A percentile compares a stretch with the other conserved stretches of the same genome.
phyloP scores from a whole-genome alignment of 176 grass and related monocot species.

The Oryza rufipogon region DNA sequence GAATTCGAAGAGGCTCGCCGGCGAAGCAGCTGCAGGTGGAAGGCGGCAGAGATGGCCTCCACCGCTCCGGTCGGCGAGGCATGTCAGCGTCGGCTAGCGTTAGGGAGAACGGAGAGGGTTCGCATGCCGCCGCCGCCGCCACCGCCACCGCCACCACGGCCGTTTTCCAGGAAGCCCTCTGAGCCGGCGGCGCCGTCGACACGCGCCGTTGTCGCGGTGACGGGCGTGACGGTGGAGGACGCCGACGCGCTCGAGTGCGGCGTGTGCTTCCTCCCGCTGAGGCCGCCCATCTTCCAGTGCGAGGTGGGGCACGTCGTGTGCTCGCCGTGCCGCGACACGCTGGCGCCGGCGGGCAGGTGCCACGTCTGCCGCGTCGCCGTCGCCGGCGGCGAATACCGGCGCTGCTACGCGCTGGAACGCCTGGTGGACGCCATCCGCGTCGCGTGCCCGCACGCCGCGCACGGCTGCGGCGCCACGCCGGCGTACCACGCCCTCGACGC shows the following conservation, averaged over 20 bases:
- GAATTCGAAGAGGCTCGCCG: no score
- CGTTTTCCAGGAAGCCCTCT: no score
- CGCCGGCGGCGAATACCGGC: not conserved
- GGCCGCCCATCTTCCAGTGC: conserved; percentile 30
- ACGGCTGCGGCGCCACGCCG: not conserved
- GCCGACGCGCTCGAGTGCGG: not conserved
- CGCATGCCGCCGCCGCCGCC: no score
- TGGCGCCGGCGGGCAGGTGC: not conserved
- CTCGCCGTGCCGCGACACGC: conserved; percentile 16
- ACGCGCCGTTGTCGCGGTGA: no score
- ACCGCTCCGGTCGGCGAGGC: no score
- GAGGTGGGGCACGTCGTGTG: conserved; percentile 24
- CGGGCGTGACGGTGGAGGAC: not conserved
- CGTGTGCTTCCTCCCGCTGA: not conserved
- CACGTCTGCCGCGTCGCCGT: no score
- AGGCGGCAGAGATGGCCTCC: no score
- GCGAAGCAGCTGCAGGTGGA: no score
- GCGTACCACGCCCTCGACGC: not conserved
- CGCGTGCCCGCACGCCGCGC: not conserved
- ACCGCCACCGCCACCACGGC: no score
- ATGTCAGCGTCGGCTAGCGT: no score
- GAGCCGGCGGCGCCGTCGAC: no score
- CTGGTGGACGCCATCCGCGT: not conserved
- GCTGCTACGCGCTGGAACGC: conserved; percentile 18
- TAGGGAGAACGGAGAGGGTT: no score